phyloP scores from a whole-genome alignment of 2,329 filamentous ascomycete genomes.

The Fusarium newnesense region DNA sequence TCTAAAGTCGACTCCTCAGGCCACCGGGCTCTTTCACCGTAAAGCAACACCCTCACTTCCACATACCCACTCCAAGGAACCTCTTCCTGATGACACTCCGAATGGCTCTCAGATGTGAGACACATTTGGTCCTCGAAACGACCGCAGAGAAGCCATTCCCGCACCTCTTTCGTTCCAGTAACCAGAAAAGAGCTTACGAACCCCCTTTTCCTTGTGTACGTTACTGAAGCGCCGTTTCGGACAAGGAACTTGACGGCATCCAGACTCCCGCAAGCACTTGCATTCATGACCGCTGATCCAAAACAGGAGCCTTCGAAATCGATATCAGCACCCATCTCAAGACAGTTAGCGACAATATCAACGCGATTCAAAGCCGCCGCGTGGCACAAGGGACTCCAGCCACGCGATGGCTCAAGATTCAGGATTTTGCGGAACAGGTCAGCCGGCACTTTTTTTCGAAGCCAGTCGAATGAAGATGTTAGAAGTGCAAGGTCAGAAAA shows the following conservation, averaged over 20 bases:
- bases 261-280: slow-evolving; percentile 8
- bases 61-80: background rate
- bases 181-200: background rate
- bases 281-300: slow-evolving; percentile 18
- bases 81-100: too few species aligned
- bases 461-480: background rate
- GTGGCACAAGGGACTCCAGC: slow-evolving; percentile 22
- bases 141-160: background rate
- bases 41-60: background rate
- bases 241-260: background rate
- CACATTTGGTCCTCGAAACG: background rate
- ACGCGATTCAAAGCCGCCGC: background rate
- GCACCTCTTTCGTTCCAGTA: background rate
- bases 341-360: slow-evolving; percentile 3
- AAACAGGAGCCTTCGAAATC: slow-evolving; percentile 14
- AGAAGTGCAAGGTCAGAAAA: background rate
- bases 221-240: background rate
- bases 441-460: background rate
- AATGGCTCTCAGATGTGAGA: background rate
- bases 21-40: background rate
- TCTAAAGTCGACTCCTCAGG: background rate
- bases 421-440: background rate
- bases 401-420: slow-evolving; percentile 14
- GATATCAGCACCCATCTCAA: background rate
- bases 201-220: background rate